phyloP scores from a whole-genome alignment of 2,329 filamentous ascomycete species.

The Cordyceps pruinosa region DNA sequence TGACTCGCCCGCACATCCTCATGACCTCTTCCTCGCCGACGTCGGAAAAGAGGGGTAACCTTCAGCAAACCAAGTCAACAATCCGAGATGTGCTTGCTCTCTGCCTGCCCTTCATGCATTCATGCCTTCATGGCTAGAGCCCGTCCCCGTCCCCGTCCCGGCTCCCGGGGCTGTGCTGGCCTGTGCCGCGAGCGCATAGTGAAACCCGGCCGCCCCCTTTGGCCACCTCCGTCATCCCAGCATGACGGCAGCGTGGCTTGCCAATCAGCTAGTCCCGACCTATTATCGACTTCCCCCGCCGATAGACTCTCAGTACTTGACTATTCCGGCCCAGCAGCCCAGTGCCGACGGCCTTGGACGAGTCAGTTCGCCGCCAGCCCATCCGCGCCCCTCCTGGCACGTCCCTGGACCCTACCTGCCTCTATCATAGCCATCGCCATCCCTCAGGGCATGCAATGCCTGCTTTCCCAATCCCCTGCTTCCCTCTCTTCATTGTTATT shows the following conservation, averaged over 20 bases:
- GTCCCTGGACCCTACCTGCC: background rate
- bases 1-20: background rate
- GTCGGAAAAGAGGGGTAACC: conserved; percentile 4
- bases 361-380: background rate
- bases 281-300: background rate
- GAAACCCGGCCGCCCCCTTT: conserved; percentile 10
- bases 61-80: background rate
- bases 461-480: background rate
- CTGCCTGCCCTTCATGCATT: too few species aligned
- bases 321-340: background rate
- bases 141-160: background rate
- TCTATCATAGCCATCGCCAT: too few species aligned
- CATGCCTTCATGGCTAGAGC: too few species aligned
- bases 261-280: background rate
- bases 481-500: background rate
- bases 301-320: background rate
- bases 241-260: conserved; percentile 7
- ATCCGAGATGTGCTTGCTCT: background rate
- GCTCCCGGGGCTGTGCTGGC: background rate
- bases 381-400: background rate
- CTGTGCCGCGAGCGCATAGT: conserved; percentile 4
- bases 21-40: background rate
- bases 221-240: conserved; percentile 6
- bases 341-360: background rate
- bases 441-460: too few species aligned